These are phyloP conservation scores for Carex cristatella DNA, from an alignment of 176 grass and related monocot genomes.

Conservation along the genomic window DNA sequence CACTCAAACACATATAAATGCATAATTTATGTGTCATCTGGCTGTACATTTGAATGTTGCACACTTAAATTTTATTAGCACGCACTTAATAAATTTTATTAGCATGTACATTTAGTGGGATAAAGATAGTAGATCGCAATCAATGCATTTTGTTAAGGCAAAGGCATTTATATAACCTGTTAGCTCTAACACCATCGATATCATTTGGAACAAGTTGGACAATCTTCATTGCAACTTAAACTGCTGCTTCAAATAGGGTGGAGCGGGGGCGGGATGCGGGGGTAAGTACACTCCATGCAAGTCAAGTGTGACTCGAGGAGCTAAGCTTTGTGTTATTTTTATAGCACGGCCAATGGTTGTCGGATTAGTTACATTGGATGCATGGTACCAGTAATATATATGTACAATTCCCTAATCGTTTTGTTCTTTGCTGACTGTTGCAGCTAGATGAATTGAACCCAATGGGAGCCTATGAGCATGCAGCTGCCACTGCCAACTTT, in stretches of 20 bases:
- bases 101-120: background rate
- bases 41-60: background rate
- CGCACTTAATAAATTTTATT: background rate
- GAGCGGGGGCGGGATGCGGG: no score
- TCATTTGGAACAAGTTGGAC: background rate
- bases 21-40: background rate
- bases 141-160: background rate
- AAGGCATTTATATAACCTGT: background rate
- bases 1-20: background rate
- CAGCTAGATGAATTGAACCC: conserved; percentile 81
- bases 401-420: background rate
- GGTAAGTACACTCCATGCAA: no score
- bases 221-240: no score
- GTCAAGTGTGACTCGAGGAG: no score
- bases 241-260: no score
- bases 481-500: conserved; percentile 22
- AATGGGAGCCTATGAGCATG: conserved; percentile 61
- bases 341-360: no score
- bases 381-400: background rate
- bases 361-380: background rate
- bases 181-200: background rate
- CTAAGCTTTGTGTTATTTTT: no score
- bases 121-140: background rate
- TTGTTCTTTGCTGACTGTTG: background rate
- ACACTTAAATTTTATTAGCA: background rate